Base-by-base conservation (phyloP, 148 eudicot species). In the Fagopyrum tataricum region DNA sequence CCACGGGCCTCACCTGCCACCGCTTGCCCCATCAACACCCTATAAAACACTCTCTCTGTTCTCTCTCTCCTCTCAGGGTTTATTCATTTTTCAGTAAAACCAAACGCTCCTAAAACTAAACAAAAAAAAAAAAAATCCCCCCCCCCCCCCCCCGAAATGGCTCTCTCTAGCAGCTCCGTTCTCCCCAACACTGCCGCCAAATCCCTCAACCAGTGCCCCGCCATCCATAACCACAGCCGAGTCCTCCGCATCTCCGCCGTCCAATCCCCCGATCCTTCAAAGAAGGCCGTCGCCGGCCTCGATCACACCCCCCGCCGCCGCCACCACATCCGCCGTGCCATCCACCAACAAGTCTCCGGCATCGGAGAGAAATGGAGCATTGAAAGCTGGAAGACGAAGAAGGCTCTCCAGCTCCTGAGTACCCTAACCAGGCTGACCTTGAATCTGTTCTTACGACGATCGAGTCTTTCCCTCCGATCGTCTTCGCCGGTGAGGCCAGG, bases 151-250 rank as follows among this genome's bases (percentile, higher is more conserved):
- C 9, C 26, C 4, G 10, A 55, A 59, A 64, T 64, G 69, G 69
- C 69, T 15, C 69, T 64, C 69, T 64, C 69, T 13, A 64, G 69
- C 69, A 64, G 39, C 44, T 64, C 69, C 43, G 18, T 37, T 15
- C 69, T 64, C 44, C 69, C 69, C 8, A 31, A 42, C 81, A 78
- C 84, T 6, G 78, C 78, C 72, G 75, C 80, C 24, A 80, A 81
- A 73, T 81, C 78, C 81, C 75, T 81, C 40, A 68, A 55, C 76
- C 74, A 80, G 43, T 80, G 81, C n/a, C 76, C 84, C 17, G 76
- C 76, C 37, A 42, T 76, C 53, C 74, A 73, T 13, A 44, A 61
- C 44, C 73, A 79, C 6, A 73, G 76, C 76, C 75, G 81, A 39
- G 73, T 77, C 20, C 72, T 80, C 31, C 84, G 78, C 58, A 64